A percentile compares a stretch with the other conserved stretches of the same genome.
These are phyloP conservation scores for Cladobotryum protrusum DNA, from an alignment of 2,329 filamentous ascomycete species.

Conservation along the genomic window DNA sequence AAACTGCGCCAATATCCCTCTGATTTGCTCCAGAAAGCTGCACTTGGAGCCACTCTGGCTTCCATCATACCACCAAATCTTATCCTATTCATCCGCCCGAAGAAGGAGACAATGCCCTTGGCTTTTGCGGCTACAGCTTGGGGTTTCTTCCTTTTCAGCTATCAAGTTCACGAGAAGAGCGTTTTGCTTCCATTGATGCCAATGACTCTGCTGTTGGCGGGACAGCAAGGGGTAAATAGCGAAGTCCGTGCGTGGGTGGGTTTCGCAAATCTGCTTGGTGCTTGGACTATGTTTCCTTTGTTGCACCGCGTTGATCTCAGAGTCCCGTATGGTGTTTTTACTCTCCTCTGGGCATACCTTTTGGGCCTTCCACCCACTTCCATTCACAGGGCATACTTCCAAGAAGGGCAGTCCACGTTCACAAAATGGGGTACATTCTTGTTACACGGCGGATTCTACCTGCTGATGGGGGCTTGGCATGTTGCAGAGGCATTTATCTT, in stretches of 20 bases:
- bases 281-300: conserved; percentile 91
- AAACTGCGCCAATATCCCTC: conserved; percentile 74
- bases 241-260: conserved; percentile 83
- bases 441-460: conserved; percentile 70
- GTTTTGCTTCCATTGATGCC: conserved; percentile 86
- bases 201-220: conserved; percentile 81
- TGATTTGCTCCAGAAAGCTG: conserved; percentile 66
- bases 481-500: conserved; percentile 60
- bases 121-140: conserved; percentile 81
- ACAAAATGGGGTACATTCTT: conserved; percentile 53
- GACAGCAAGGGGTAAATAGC: conserved; percentile 69
- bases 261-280: conserved; percentile 85
- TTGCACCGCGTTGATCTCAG: conserved; percentile 76
- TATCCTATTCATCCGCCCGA: conserved; percentile 72
- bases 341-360: conserved; percentile 84
- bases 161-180: conserved; percentile 98
- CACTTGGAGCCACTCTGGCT: conserved; percentile 66
- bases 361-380: conserved; percentile 78
- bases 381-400: conserved; percentile 57
- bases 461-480: conserved; percentile 77
- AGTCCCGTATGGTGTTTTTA: conserved; percentile 79
- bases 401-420: conserved; percentile 32
- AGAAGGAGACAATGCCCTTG: conserved; percentile 68
- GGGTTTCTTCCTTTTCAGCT: conserved; percentile 97
- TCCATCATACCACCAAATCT: conserved; percentile 75